Conservation (phyloP, 306 rosid species). For the Psophocarpus tetragonolobus region DNA sequence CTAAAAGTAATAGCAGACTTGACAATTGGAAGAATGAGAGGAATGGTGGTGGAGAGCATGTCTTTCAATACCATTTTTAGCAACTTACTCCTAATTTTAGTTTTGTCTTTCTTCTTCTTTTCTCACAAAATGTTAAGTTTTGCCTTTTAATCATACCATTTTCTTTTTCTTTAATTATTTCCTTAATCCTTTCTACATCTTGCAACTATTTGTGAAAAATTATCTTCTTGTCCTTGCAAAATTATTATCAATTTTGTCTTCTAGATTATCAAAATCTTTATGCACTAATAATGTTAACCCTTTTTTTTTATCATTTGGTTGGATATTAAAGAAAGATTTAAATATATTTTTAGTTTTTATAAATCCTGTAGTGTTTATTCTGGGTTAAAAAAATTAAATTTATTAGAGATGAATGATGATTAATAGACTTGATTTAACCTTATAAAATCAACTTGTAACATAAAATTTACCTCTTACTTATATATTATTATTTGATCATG, state of each 20-base stretch:
- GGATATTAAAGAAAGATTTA: neutral
- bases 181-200: neutral
- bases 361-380: no score
- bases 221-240: neutral
- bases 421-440: no score
- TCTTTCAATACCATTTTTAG: conserved; percentile 57
- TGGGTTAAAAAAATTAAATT: no score
- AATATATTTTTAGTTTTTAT: neutral
- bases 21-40: conserved; percentile 64
- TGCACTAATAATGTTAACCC: neutral
- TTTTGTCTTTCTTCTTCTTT: neutral
- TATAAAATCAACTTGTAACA: no score
- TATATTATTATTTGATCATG: no score
- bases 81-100: conserved; percentile 38
- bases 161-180: neutral
- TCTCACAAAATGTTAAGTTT: neutral
- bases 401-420: no score
- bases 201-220: neutral
- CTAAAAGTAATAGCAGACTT: conserved; percentile 63
- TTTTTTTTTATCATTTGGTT: neutral
- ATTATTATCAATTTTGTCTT: neutral
- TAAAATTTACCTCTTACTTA: no score
- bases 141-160: neutral
- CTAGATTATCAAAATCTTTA: neutral
- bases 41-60: conserved; percentile 31